Conservation (phyloP, 2,329 filamentous ascomycete genomes). For the Escovopsis sp. region DNA sequence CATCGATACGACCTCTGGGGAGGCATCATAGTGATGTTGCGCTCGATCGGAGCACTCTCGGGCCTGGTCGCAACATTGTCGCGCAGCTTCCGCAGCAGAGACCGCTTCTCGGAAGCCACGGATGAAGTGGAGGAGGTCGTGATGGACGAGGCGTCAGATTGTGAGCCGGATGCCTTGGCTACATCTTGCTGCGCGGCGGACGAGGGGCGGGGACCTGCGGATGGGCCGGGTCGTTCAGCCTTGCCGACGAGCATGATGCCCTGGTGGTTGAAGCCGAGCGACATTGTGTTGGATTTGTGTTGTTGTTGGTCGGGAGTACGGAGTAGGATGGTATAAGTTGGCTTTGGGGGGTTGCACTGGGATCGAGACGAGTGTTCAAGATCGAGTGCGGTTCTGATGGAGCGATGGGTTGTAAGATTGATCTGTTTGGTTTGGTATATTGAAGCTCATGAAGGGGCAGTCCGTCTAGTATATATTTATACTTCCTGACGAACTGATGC, state of each 20-base stretch:
- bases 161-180: not conserved
- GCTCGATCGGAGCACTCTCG: not conserved
- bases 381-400: not conserved
- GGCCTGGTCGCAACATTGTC: not conserved
- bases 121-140: constrained; percentile 3
- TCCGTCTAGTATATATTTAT: too few species aligned
- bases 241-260: constrained; percentile 2
- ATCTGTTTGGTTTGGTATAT: not conserved
- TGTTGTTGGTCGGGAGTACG: not conserved
- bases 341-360: not conserved
- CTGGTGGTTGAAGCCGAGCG: constrained; percentile 3
- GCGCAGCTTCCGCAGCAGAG: constrained; percentile 1
- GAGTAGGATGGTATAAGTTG: not conserved
- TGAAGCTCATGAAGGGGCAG: too few species aligned
- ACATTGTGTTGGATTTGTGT: constrained; percentile 1
- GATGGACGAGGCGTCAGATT: not conserved
- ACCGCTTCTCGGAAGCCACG: constrained; percentile 3
- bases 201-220: constrained; percentile 1
- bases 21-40: constrained; percentile 1
- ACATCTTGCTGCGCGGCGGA: not conserved
- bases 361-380: not conserved
- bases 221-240: constrained; percentile 4
- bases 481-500: too few species aligned
- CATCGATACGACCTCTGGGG: not conserved
- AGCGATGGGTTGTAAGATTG: not conserved